phyloP scores from a whole-genome alignment of 306 rosid species.

The Lathyrus aphaca region DNA sequence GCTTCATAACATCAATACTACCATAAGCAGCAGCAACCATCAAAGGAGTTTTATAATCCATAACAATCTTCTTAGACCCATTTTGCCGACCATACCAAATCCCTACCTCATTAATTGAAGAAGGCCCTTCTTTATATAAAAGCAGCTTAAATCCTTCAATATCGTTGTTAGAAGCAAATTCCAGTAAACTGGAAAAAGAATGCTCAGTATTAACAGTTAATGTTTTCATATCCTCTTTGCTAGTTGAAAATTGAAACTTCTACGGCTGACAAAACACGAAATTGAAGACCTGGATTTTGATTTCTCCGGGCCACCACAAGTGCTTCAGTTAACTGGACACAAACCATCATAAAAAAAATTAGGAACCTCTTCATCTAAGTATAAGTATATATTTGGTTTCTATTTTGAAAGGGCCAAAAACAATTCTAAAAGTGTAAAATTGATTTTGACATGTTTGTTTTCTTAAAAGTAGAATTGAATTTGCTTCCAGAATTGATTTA shows the following conservation, averaged over 20 bases:
- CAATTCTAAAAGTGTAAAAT: no score
- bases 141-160: slow-evolving; percentile 54
- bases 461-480: no score
- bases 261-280: slow-evolving; percentile 35
- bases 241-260: slow-evolving; percentile 45
- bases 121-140: slow-evolving; percentile 47
- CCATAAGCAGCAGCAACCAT: slow-evolving; percentile 95
- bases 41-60: slow-evolving; percentile 68
- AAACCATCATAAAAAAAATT: slow-evolving; percentile 3
- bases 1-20: slow-evolving; percentile 64
- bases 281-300: slow-evolving; percentile 47
- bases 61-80: slow-evolving; percentile 68
- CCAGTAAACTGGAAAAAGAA: slow-evolving; percentile 67
- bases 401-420: no score
- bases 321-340: slow-evolving; percentile 50
- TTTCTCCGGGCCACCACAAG: slow-evolving; percentile 59
- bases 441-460: no score
- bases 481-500: no score
- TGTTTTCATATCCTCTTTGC: slow-evolving; percentile 56
- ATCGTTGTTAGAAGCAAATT: slow-evolving; percentile 81
- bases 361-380: background rate
- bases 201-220: slow-evolving; percentile 55
- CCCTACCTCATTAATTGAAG: slow-evolving; percentile 60
- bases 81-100: slow-evolving; percentile 68
- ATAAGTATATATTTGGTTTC: no score